These are phyloP conservation scores for Coemansia nantahalensis DNA, from an alignment of 192 early-diverging fungal genomes.

Conservation along the genomic window DNA sequence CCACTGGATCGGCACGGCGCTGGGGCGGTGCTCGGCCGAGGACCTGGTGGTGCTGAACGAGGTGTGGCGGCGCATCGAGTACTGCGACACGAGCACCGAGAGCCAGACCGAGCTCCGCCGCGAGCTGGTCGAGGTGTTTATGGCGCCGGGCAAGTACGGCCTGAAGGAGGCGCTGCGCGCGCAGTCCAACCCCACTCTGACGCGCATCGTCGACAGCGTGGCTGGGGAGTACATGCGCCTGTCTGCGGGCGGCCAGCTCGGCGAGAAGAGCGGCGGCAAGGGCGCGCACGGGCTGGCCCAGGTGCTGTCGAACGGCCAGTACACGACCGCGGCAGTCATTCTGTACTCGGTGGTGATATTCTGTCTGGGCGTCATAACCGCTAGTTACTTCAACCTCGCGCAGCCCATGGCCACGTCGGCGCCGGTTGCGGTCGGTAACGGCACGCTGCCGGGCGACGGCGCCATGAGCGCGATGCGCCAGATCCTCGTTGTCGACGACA, in stretches of 20 bases:
- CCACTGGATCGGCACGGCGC: conserved; percentile 25
- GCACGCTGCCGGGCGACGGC: conserved; percentile 27
- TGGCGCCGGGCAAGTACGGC: conserved; percentile 35
- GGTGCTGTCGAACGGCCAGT: conserved; percentile 35
- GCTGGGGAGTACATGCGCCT: conserved; percentile 27
- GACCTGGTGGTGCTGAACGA: conserved; percentile 46
- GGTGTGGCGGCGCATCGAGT: conserved; percentile 50
- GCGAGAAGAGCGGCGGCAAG: conserved; percentile 8
- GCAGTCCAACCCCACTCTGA: conserved; percentile 39
- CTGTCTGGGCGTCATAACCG: conserved; percentile 51
- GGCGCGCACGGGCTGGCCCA: conserved; percentile 19
- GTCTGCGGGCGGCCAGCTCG: conserved; percentile 5
- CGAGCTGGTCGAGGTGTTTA: conserved; percentile 43
- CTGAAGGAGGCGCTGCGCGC: conserved; percentile 46
- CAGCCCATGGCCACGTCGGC: conserved; percentile 33
- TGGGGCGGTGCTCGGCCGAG: conserved; percentile 38
- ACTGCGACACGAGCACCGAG: conserved; percentile 27
- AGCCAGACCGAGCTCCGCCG: conserved; percentile 28
- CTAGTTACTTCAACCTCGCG: conserved; percentile 43
- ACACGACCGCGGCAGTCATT: conserved; percentile 41
- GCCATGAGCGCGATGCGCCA: conserved; percentile 44
- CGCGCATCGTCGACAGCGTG: conserved; percentile 49
- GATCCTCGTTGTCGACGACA: conserved; percentile 52
- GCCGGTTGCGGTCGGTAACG: conserved; percentile 27
- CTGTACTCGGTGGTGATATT: conserved; percentile 52